phyloP scores from a whole-genome alignment of 2,329 filamentous ascomycete species.

The Beauveria pseudobassiana region DNA sequence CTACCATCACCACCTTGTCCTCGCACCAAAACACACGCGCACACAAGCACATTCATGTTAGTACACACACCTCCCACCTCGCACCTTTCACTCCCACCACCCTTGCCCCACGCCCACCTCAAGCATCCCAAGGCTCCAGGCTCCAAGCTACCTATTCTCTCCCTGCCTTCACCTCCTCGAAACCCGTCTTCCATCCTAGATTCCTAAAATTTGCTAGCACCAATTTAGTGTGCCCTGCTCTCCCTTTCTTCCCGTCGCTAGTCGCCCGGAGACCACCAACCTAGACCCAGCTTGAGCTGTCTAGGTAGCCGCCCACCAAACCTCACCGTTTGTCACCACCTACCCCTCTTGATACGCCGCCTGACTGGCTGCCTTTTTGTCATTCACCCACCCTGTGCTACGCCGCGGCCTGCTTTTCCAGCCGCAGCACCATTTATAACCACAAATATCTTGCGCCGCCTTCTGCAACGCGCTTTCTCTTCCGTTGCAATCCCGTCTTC shows the following conservation, averaged over 20 bases:
- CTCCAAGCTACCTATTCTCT: not conserved
- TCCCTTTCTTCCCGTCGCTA: not conserved
- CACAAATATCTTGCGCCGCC: constrained; percentile 8
- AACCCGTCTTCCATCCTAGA: not conserved
- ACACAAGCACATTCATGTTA: not conserved
- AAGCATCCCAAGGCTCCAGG: too few species aligned
- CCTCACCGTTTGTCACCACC: constrained; percentile 3
- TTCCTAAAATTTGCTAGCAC: not conserved
- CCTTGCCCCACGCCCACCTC: not conserved
- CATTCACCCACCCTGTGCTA: constrained; percentile 9
- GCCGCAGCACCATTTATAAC: constrained; percentile 10
- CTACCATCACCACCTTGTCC: not conserved
- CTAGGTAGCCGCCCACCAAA: constrained; percentile 2
- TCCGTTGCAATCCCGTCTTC: not conserved
- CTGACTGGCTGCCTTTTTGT: constrained; percentile 8
- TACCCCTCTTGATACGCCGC: constrained; percentile 4
- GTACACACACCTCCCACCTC: not conserved
- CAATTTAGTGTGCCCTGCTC: not conserved
- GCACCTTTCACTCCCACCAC: not conserved
- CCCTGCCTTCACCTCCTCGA: not conserved
- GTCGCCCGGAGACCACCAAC: not conserved
- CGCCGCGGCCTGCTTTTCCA: constrained; percentile 5
- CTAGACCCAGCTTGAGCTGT: not conserved
- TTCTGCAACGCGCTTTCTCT: not conserved
- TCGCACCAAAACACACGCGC: not conserved